A percentile compares a stretch with the other conserved stretches of the same genome.
phyloP scores from a whole-genome alignment of 768 basidiomycete species.

The Pholiota molesta region DNA sequence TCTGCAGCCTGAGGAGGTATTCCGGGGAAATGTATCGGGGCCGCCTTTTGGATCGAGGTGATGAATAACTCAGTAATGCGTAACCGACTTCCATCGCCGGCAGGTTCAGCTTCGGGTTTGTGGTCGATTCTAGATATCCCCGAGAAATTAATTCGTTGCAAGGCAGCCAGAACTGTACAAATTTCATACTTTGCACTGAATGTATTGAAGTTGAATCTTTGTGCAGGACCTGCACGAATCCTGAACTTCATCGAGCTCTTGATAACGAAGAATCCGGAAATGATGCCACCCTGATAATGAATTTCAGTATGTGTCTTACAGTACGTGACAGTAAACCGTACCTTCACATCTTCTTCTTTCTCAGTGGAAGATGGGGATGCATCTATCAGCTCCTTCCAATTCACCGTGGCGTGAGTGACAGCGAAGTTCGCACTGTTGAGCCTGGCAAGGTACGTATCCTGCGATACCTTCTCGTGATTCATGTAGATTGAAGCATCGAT shows the following conservation, averaged over 20 bases:
- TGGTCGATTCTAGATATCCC: slow-evolving; percentile 4
- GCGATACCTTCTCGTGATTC: slow-evolving; percentile 13
- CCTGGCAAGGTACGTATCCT: slow-evolving; percentile 12
- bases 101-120: not conserved
- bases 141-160: not conserved
- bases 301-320: not conserved
- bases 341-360: not conserved
- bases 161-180: not conserved
- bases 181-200: slow-evolving; percentile 27
- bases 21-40: slow-evolving; percentile 14
- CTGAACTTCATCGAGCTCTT: slow-evolving; percentile 27
- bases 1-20: not conserved
- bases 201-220: slow-evolving; percentile 22
- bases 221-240: slow-evolving; percentile 26
- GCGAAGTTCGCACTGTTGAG: slow-evolving; percentile 9
- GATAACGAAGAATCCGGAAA: slow-evolving; percentile 26
- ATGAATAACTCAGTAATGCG: slow-evolving; percentile 20
- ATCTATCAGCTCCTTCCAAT: slow-evolving; percentile 21
- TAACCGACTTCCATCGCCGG: slow-evolving; percentile 3
- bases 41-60: slow-evolving; percentile 18
- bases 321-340: not conserved
- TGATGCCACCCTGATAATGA: slow-evolving; percentile 17
- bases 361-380: slow-evolving; percentile 9
- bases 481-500: slow-evolving; percentile 8
- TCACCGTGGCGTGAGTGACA: slow-evolving; percentile 3